phyloP scores from a whole-genome alignment of 768 basidiomycete species.

The Leccinum disarticulatum region DNA sequence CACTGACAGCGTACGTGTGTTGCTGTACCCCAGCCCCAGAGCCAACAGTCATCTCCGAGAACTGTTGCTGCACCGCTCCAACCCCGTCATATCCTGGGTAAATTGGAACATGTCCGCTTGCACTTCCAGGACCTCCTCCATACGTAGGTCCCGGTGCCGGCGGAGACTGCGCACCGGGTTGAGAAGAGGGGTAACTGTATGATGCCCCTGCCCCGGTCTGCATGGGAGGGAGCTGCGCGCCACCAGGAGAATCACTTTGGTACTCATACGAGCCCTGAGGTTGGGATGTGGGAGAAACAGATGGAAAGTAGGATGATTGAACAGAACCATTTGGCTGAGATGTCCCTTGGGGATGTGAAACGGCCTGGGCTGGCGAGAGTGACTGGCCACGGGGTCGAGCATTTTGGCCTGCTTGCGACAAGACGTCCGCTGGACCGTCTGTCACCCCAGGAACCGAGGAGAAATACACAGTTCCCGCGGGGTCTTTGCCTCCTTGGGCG shows the following conservation, averaged over 20 bases:
- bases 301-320: conserved; percentile 17
- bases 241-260: conserved; percentile 12
- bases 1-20: conserved; percentile 22
- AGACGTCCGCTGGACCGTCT: conserved; percentile 33
- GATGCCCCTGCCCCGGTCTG: conserved; percentile 8
- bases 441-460: conserved; percentile 73
- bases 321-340: conserved; percentile 13
- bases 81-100: conserved; percentile 26
- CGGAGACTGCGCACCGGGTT: conserved; percentile 17
- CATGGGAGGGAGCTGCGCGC: neutral
- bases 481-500: conserved; percentile 72
- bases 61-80: conserved; percentile 28
- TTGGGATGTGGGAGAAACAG: conserved; percentile 9
- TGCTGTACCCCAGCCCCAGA: conserved; percentile 23
- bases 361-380: conserved; percentile 16
- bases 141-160: conserved; percentile 16
- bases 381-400: conserved; percentile 16
- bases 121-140: conserved; percentile 24
- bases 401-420: conserved; percentile 10
- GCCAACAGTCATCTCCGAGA: conserved; percentile 32
- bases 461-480: conserved; percentile 79
- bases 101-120: conserved; percentile 16
- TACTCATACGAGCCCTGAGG: conserved; percentile 25
- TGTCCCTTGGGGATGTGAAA: conserved; percentile 17
- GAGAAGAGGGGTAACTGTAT: conserved; percentile 21